phyloP scores from a whole-genome alignment of 768 basidiomycete species.

The Lactifluus volemus region DNA sequence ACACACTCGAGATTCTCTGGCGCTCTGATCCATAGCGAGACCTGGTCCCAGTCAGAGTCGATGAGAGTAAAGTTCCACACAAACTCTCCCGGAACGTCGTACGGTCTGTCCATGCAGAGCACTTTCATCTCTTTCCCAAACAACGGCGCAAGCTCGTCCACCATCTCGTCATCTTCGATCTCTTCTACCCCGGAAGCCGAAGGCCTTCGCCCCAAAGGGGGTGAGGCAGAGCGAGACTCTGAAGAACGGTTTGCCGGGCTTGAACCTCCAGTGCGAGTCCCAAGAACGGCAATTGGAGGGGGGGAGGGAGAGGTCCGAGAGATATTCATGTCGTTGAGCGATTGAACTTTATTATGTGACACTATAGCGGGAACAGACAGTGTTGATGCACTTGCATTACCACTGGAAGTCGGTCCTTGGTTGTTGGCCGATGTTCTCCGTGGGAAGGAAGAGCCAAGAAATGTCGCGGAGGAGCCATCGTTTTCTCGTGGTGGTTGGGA shows the following conservation, averaged over 20 bases:
- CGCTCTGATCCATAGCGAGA: conserved; percentile 6
- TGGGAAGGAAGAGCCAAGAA: neutral
- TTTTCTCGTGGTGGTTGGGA: neutral
- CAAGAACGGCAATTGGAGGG: conserved; percentile 8
- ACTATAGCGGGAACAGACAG: neutral
- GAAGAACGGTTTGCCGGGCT: neutral
- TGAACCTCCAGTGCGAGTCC: neutral
- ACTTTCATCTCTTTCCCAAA: conserved; percentile 13
- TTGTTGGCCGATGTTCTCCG: neutral
- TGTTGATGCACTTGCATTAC: neutral
- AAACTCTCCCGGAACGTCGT: neutral
- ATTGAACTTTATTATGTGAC: neutral
- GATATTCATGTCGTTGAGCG: neutral
- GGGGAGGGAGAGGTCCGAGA: neutral
- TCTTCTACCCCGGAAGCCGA: neutral
- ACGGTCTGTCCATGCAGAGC: conserved; percentile 3
- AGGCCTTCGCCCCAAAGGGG: neutral
- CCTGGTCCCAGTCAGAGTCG: neutral
- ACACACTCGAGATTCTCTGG: conserved; percentile 5
- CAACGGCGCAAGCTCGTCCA: conserved; percentile 11
- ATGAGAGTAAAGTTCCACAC: neutral
- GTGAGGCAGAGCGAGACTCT: conserved; percentile 2
- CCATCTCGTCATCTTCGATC: conserved; percentile 9
- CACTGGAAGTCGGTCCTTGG: neutral
- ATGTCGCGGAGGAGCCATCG: neutral